Evolutionary conservation across 345 rosid genomes (phyloP), one percentile per base, ranked within the genome.

Genomic region (Rubroshorea leprosula): DNA sequence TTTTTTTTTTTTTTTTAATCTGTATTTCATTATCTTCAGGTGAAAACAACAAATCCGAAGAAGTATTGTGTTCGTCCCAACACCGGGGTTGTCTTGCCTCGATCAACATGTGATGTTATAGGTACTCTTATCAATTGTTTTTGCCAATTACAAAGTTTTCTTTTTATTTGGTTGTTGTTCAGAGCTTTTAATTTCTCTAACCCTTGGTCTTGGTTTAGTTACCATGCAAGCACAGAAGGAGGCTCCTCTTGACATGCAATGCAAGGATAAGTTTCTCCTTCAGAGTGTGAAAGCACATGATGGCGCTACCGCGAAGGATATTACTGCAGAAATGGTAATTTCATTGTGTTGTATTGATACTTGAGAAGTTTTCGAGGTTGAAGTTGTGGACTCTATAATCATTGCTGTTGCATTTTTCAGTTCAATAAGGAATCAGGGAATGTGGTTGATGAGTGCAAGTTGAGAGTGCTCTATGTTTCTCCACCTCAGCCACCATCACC

Each of bases 211-310:
- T 73, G 51, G 1, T 62, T 71, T 61, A 83, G 95, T 86, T 49
- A 86, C 95, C 10, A 83, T 86, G 95, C 95, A 86, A 81, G 90
- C 90, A 0, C 88, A 83, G 54, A 86, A 82, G 71, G 90, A 86
- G 67, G 79, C 83, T 46, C 95, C 90, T 69, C 26, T 68, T 5
- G 95, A 86, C 50, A 74, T 82, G 90, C 88, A 80, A 67, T 86
- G 90, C 80, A 81, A 79, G 78, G 95, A 86, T 63, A 86, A 86
- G 72, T 86, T 86, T 57, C 88, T 86, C 49, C 83, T 86, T 54
- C 95, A 86, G 81, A 81, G 95, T 65, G 90, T 83, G 19, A 83
- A 72, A 59, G 58, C 66, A 0, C 61, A 58, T 23, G 88, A 81
- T 45, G 86, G 83, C 56, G 68, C 55, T 23, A 21, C 75, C 1